These are phyloP conservation scores for Nothopassalora personata DNA, from an alignment of 2,329 filamentous ascomycete species.

Conservation along the genomic window DNA sequence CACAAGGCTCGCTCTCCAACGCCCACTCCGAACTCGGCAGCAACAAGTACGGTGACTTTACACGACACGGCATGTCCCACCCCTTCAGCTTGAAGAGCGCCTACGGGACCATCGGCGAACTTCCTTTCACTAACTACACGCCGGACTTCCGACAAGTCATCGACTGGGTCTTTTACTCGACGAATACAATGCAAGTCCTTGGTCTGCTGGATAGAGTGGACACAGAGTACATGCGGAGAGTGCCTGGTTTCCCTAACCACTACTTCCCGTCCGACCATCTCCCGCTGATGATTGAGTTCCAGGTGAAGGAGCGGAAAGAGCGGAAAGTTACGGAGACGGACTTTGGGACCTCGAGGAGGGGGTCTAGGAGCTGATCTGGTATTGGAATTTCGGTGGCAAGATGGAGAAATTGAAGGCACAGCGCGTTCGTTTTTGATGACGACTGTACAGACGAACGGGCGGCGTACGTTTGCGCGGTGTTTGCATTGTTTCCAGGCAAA, in stretches of 20 bases:
- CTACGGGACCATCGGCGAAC: conserved; percentile 76
- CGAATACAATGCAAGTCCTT: conserved; percentile 78
- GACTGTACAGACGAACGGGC: conserved; percentile 2
- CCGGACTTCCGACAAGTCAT: conserved; percentile 88
- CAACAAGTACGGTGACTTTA: conserved; percentile 89
- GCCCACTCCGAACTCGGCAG: conserved; percentile 74
- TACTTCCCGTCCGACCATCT: conserved; percentile 93
- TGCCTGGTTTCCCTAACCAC: conserved; percentile 88
- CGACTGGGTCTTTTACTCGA: conserved; percentile 97
- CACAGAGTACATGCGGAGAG: conserved; percentile 73
- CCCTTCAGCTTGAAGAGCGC: conserved; percentile 90
- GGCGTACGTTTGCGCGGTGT: background rate
- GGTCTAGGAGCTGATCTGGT: conserved; percentile 15
- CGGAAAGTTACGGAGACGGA: conserved; percentile 34
- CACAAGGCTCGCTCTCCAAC: conserved; percentile 69
- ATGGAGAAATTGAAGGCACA: conserved; percentile 1
- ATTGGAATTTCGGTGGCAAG: conserved; percentile 4
- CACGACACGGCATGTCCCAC: conserved; percentile 84
- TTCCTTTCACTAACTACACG: conserved; percentile 95
- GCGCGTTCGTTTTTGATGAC: conserved; percentile 2
- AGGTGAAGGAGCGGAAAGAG: conserved; percentile 81
- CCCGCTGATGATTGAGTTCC: conserved; percentile 82
- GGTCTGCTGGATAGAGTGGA: conserved; percentile 83
- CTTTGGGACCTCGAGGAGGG: conserved; percentile 26
- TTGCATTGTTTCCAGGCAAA: conserved; percentile 9